Evolutionary conservation across 768 basidiomycete species (phyloP), one percentile per base, ranked within the genome.

Genomic region (Boletus patriciae): DNA sequence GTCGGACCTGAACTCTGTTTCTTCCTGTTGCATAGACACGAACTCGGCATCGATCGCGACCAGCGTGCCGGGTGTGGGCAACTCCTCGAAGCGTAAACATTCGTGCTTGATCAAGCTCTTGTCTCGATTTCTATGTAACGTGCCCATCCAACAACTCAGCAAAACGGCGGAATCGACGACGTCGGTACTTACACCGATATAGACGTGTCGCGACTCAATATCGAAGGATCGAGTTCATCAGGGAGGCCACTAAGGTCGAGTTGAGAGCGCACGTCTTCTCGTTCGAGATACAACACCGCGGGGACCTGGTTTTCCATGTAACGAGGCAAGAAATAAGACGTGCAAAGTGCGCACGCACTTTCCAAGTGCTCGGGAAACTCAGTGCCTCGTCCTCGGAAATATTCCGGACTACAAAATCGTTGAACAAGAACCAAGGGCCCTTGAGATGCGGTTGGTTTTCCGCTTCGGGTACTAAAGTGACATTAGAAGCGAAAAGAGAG

Each of bases 1-100:
- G 63, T 99, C 94, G 0, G 96, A 97, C 19, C 92, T 86, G 65
- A 88, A 91, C 68, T 99, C 97, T 31, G 88, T 90, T 71, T 98
- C 97, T 75, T 98, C 97, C 89, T 94, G 92, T 70, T 98, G 94
- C 83, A 99, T 90, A 6, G 87, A 90, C 23, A 99, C 96, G 67
- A 99, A 99, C 67, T 99, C 96, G 2, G 96, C 95, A 66, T 99
- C 97, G 59, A 99, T 98, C 4, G 96, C 87, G 37, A 99, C 87
- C 41, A 96, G 74, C 6, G 89, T 95, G 13, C 94, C 97, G 6
- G 88, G 86, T 54, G 74, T 81, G 0, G 96, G 95, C 9, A 97
- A 72, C 71, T 99, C 97, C 16, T 86, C 83, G 19, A 76, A 75
- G 15, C 76, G 73, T 29, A 98, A 75, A 31, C 82, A 80, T 62